Base-by-base conservation (phyloP, 768 basidiomycete species). In the Tephrocybe sp. region DNA sequence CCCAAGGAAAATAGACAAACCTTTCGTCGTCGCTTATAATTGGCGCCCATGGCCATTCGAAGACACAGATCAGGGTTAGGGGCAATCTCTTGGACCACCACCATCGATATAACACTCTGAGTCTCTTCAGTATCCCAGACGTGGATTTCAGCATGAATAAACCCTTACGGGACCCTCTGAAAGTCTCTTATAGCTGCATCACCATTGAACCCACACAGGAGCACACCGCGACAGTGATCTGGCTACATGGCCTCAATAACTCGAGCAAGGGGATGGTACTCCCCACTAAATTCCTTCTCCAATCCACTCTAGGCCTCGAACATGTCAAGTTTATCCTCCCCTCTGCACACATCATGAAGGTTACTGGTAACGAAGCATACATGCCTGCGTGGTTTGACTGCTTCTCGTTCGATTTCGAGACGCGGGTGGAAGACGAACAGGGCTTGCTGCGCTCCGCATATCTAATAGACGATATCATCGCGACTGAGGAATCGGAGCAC, bases 261-360 rank as follows among this genome's bases (percentile, higher is more conserved):
- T 32, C 47, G 12, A 21, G 37, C 9, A 58, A 66, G 37, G 83
- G 84, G 13, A 83, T 83, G 84, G 60, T 72, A 39, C 73, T 75
- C 0, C 73, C 82, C 19, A 80, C 79, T 8, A 64, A 74, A 32
- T 68, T 71, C 63, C 65, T 86, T 30, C 69, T 71, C 47, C 37
- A 59, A 1, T 21, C n/a, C 26, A 58, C 58, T 1, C 56, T 67
- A 9, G 67, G 63, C 4, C 68, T 86, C 26, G 70, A 73, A 5
- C 79, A 87, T 55, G 66, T 87, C 54, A 87, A 88, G 65, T 89
- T 83, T 78, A 68, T 89, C 34, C 68, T 89, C 18, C 86, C 86
- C n/a, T 76, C 82, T 52, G 80, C 83, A 64, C 80, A 43, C 55
- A 57, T 50, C 18, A 15, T 47, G 12, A 7, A 13, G 8, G 30